Percentiles rank a stretch among this genome's conserved stretches.
Evolutionary conservation across 2,329 filamentous ascomycete species (phyloP).

Genomic region (Monosporascus sp.): DNA sequence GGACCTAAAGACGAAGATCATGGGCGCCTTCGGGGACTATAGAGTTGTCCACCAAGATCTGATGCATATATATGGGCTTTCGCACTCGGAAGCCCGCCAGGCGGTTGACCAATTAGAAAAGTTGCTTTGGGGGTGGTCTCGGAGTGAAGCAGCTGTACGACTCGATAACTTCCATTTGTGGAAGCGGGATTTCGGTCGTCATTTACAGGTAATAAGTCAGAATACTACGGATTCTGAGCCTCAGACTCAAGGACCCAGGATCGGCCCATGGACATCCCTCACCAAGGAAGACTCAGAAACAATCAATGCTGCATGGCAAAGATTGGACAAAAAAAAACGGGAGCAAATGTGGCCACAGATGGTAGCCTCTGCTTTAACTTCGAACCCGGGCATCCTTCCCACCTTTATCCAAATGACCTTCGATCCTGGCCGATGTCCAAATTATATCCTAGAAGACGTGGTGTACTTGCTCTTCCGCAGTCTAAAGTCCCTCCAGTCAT

Average conservation of each 20-base stretch:
- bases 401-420: slow-evolving; percentile 21
- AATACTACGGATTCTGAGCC: background rate
- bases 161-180: slow-evolving; percentile 22
- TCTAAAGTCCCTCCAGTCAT: background rate
- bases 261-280: background rate
- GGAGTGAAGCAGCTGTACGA: slow-evolving; percentile 5
- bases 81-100: slow-evolving; percentile 16
- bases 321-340: slow-evolving; percentile 14
- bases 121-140: slow-evolving; percentile 11
- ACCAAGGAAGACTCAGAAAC: slow-evolving; percentile 4
- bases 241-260: background rate
- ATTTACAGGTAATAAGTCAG: slow-evolving; percentile 1
- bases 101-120: slow-evolving; percentile 22
- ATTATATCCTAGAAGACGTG: slow-evolving; percentile 25
- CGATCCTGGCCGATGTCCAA: slow-evolving; percentile 22
- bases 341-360: slow-evolving; percentile 21
- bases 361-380: slow-evolving; percentile 15
- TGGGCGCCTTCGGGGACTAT: slow-evolving; percentile 12
- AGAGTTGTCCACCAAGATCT: slow-evolving; percentile 12
- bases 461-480: slow-evolving; percentile 17
- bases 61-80: slow-evolving; percentile 13
- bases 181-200: slow-evolving; percentile 18
- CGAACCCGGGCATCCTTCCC: slow-evolving; percentile 12
- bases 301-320: slow-evolving; percentile 20
- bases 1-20: slow-evolving; percentile 16